phyloP scores from a whole-genome alignment of 176 grass and related monocot genomes.

The Tillandsia fasciculata region DNA sequence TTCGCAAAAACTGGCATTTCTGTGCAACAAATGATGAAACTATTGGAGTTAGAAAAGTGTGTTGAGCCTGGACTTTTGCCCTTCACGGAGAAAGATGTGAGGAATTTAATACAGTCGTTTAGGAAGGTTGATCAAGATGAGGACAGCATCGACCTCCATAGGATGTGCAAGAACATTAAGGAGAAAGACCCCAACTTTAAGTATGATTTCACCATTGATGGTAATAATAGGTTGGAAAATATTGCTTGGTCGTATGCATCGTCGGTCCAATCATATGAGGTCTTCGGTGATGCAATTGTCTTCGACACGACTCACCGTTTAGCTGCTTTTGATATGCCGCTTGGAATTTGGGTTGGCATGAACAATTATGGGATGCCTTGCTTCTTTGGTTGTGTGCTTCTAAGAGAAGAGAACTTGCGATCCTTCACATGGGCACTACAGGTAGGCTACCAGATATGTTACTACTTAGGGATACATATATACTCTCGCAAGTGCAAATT shows the following conservation, averaged over 20 bases:
- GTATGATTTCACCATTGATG: constrained; percentile 45
- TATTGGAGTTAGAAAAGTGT: constrained; percentile 67
- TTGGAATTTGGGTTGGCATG: constrained; percentile 69
- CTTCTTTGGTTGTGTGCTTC: constrained; percentile 39
- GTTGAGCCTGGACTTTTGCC: constrained; percentile 46
- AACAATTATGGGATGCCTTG: constrained; percentile 55
- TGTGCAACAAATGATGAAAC: constrained; percentile 59
- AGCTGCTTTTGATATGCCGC: constrained; percentile 30
- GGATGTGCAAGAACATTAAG: constrained; percentile 50
- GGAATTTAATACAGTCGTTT: constrained; percentile 62
- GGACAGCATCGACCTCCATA: constrained; percentile 38
- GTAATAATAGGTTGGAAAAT: constrained; percentile 28
- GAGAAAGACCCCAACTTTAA: constrained; percentile 46
- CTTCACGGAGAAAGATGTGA: constrained; percentile 74
- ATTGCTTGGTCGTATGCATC: constrained; percentile 65
- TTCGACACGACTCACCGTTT: constrained; percentile 49
- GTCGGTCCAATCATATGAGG: constrained; percentile 45
- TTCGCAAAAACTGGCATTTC: constrained; percentile 57
- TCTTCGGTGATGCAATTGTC: constrained; percentile 59
- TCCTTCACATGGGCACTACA: constrained; percentile 54
- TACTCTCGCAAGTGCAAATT: too few relatives aligned
- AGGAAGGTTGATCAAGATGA: constrained; percentile 46
- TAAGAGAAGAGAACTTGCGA: constrained; percentile 37
- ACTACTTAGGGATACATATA: neutral
- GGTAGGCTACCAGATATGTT: constrained; percentile 18